phyloP scores from a whole-genome alignment of 2,329 filamentous ascomycete species.

The Erysiphe pulchra region DNA sequence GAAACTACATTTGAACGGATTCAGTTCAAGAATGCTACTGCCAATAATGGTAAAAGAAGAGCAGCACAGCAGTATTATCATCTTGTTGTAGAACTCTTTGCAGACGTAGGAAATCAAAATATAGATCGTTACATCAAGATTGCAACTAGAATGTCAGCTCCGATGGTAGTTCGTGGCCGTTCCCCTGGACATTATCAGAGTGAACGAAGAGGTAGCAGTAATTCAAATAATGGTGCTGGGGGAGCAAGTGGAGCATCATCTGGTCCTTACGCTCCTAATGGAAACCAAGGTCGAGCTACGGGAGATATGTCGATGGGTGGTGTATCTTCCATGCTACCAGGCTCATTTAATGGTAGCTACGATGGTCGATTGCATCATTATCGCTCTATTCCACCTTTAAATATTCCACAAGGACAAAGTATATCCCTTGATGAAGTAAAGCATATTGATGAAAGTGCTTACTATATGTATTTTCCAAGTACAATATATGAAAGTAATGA shows the following conservation, averaged over 20 bases:
- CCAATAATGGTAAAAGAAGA: slow-evolving; percentile 48
- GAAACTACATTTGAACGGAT: slow-evolving; percentile 37
- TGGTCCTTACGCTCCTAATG: slow-evolving; percentile 10
- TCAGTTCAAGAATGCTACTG: slow-evolving; percentile 50
- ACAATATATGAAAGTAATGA: slow-evolving; percentile 11
- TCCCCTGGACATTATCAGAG: slow-evolving; percentile 37
- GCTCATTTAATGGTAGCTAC: slow-evolving; percentile 9
- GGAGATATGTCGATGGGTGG: slow-evolving; percentile 12
- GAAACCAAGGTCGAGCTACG: slow-evolving; percentile 6
- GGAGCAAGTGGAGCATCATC: slow-evolving; percentile 8
- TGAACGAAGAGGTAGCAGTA: slow-evolving; percentile 22
- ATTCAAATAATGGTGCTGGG: slow-evolving; percentile 24
- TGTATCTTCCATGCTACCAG: slow-evolving; percentile 8
- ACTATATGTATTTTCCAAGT: slow-evolving; percentile 13
- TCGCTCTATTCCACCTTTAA: slow-evolving; percentile 6
- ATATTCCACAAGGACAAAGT: slow-evolving; percentile 12
- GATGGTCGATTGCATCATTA: slow-evolving; percentile 10
- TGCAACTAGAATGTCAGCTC: slow-evolving; percentile 29
- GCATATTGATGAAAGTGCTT: slow-evolving; percentile 8
- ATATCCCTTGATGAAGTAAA: slow-evolving; percentile 12
- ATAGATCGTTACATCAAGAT: slow-evolving; percentile 27
- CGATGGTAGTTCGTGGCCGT: slow-evolving; percentile 39
- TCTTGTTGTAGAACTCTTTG: slow-evolving; percentile 40
- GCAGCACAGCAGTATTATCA: slow-evolving; percentile 53
- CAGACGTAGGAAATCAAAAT: slow-evolving; percentile 20